Base-by-base conservation (phyloP, 2,329 filamentous ascomycete genomes). In the Cladophialophora bantiana region DNA sequence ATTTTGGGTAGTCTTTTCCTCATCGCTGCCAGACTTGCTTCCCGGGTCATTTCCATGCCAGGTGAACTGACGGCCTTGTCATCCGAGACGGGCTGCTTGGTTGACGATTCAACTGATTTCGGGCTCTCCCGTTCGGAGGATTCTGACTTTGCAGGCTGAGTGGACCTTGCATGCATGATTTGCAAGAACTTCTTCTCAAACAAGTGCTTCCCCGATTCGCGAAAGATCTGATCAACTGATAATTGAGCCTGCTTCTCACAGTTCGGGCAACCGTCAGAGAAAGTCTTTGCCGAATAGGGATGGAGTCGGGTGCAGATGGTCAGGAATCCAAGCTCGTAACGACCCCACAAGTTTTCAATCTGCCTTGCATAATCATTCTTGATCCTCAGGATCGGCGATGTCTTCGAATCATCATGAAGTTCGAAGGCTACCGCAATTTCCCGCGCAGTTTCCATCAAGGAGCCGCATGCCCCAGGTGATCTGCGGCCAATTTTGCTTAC, bases 181-280 rank as follows among this genome's bases (percentile, higher is more conserved):
- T 55, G 50, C 18, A 66, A 38, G 40, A 66, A 66, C 13, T 53
- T 20, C 35, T 48, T 40, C 50, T 69, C 66, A 32, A 68, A 68
- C 35, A 68, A 35, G 26, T 68, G 36, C 38, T 62, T 65, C 12
- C 58, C 55, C 20, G 61, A 50, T 15, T 65, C 18, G n/a, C 59
- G 64, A n/a, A 61, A 60, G 26, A 42, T 50, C 20, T 59, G 57
- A 26, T 61, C 54, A 20, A 15, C 40, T 34, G 64, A 60, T 50
- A 64, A 57, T 40, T 34, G 26, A n/a, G 57, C 26, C 53, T 20
- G 34, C 34, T 65, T 61, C 10, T 62, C 71, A 56, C 72, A 73
- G 26, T 72, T 67, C 7, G 72, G 71, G 42, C 72, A 73, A 12
- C 62, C 65, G 13, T 56, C 20, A 20, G 34, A 50, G 60, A 73